Conservation (phyloP, 352 stramenopile genomes). For the Pythium monospermum region DNA sequence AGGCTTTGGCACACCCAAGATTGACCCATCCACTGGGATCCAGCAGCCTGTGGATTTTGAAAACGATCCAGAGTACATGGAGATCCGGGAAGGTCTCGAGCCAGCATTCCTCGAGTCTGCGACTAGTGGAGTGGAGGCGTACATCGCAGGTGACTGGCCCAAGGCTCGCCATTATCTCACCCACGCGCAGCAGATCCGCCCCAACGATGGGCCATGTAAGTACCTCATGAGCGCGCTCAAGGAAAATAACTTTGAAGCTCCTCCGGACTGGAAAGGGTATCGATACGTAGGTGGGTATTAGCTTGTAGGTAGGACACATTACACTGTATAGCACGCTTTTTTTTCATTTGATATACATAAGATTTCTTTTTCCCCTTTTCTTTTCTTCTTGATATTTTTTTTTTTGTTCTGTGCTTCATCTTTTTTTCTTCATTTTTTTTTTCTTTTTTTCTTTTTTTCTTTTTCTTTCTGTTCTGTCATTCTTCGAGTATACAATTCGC, state of each 20-base stretch:
- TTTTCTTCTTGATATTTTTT: slow-evolving; percentile 6
- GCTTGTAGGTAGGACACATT: not conserved
- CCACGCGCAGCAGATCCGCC: slow-evolving; percentile 66
- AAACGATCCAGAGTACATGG: slow-evolving; percentile 77
- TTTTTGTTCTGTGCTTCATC: not conserved
- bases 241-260: slow-evolving; percentile 75
- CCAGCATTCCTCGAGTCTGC: slow-evolving; percentile 74
- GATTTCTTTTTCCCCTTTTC: slow-evolving; percentile 13
- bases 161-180: slow-evolving; percentile 71
- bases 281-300: slow-evolving; percentile 83
- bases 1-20: slow-evolving; percentile 68
- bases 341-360: too few species aligned
- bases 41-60: slow-evolving; percentile 77
- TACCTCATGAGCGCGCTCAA: slow-evolving; percentile 90
- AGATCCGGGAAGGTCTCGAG: slow-evolving; percentile 78
- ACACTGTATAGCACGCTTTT: not conserved
- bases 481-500: not conserved
- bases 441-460: not conserved
- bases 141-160: slow-evolving; percentile 67
- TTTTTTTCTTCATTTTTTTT: slow-evolving; percentile 1
- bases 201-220: slow-evolving; percentile 88
- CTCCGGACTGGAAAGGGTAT: slow-evolving; percentile 90
- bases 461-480: not conserved
- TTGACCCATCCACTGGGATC: slow-evolving; percentile 49
- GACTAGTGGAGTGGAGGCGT: slow-evolving; percentile 61